Conservation (phyloP, 352 stramenopile genomes). For the Globisporangium emineosum region DNA sequence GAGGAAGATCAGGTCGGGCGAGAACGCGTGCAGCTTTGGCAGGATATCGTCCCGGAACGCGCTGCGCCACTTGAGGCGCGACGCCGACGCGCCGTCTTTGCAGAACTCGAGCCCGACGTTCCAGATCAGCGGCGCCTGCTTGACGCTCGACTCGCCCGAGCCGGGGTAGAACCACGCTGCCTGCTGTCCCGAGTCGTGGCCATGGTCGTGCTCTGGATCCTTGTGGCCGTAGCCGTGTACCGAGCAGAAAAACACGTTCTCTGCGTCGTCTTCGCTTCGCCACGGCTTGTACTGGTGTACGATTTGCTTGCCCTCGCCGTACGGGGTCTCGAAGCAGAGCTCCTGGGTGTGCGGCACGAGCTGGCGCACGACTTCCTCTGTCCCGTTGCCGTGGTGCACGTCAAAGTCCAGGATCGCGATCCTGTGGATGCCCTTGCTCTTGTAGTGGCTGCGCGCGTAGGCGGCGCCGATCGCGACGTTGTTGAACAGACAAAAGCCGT, state of each 20-base stretch:
- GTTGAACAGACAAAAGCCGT: conserved; percentile 98
- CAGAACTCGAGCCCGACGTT: conserved; percentile 65
- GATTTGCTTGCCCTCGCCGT: conserved; percentile 83
- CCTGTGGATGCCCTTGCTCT: conserved; percentile 87
- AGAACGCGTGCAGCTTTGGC: conserved; percentile 50
- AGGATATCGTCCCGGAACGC: conserved; percentile 69
- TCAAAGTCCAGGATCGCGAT: conserved; percentile 98
- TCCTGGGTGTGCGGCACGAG: conserved; percentile 87
- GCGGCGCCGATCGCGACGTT: conserved; percentile 97
- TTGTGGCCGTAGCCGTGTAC: conserved; percentile 79
- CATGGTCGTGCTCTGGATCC: conserved; percentile 51
- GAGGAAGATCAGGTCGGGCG: conserved; percentile 79
- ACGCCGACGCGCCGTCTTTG: conserved; percentile 45
- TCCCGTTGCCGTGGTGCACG: conserved; percentile 98
- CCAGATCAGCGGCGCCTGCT: conserved; percentile 46
- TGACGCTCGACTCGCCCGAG: conserved; percentile 45
- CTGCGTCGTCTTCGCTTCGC: conserved; percentile 91
- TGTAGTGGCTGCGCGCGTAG: conserved; percentile 93
- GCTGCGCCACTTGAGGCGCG: conserved; percentile 72
- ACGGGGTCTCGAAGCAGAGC: conserved; percentile 85
- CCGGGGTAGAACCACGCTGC: conserved; percentile 81
- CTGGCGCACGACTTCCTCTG: conserved; percentile 93
- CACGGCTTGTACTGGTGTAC: conserved; percentile 94
- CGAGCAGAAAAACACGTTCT: conserved; percentile 97
- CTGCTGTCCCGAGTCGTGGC: conserved; percentile 19